phyloP scores from a whole-genome alignment of 2,329 filamentous ascomycete species.

The Trichophyton schoenleinii region DNA sequence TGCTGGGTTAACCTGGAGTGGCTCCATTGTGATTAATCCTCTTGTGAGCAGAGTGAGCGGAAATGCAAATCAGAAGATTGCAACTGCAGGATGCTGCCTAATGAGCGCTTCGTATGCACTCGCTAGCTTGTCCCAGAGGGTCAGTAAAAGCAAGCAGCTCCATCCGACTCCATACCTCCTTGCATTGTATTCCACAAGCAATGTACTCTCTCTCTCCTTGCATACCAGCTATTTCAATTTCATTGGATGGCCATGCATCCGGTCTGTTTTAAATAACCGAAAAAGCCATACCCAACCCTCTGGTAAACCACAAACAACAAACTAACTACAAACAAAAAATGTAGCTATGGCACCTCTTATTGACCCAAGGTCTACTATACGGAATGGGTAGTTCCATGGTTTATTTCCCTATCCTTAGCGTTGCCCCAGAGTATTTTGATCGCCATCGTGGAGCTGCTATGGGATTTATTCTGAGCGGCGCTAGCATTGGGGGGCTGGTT shows the following conservation, averaged over 20 bases:
- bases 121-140: constrained; percentile 7
- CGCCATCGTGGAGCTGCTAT: constrained; percentile 27
- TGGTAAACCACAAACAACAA: background rate
- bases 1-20: constrained; percentile 39
- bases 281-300: background rate
- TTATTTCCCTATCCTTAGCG: constrained; percentile 29
- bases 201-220: too few relatives aligned
- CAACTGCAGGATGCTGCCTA: constrained; percentile 31
- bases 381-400: constrained; percentile 29
- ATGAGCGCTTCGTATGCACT: constrained; percentile 22
- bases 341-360: constrained; percentile 24
- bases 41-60: constrained; percentile 33
- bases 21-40: constrained; percentile 39
- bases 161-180: background rate
- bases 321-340: background rate
- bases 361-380: constrained; percentile 28
- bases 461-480: constrained; percentile 28
- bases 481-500: constrained; percentile 29
- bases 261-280: background rate
- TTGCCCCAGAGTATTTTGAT: constrained; percentile 30
- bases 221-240: background rate
- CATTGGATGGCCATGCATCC: background rate
- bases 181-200: background rate
- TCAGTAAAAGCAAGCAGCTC: background rate
- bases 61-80: constrained; percentile 28